Evolutionary conservation across 768 basidiomycete genomes (phyloP).

Genomic region (Hirschioporus abietinus): DNA sequence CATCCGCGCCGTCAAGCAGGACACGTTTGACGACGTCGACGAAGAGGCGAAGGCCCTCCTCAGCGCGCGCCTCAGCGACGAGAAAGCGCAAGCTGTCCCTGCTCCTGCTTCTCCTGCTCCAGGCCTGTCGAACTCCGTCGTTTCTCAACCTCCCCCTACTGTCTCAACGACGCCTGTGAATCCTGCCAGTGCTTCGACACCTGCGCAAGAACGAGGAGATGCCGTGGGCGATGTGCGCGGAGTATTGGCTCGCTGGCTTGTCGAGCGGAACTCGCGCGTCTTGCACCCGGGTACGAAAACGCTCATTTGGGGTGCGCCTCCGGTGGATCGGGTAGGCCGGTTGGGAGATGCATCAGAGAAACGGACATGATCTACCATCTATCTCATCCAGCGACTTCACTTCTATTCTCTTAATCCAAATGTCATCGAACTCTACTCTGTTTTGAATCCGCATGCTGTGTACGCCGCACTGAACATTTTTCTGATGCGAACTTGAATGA

Average conservation of each 20-base stretch:
- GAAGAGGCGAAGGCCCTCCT: conserved; percentile 64
- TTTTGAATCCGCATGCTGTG: background rate
- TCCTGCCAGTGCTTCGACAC: conserved; percentile 4
- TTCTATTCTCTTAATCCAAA: background rate
- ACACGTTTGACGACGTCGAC: conserved; percentile 84
- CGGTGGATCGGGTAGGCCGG: conserved; percentile 56
- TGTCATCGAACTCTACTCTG: background rate
- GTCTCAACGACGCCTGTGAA: conserved; percentile 1
- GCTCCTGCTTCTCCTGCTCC: background rate
- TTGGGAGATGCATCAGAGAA: conserved; percentile 24
- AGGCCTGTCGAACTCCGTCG: conserved; percentile 2
- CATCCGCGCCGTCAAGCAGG: conserved; percentile 90
- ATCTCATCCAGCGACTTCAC: too few species aligned
- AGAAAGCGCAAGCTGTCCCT: conserved; percentile 19
- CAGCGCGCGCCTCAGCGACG: conserved; percentile 15
- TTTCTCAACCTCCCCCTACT: conserved; percentile 6
- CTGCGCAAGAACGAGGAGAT: conserved; percentile 4
- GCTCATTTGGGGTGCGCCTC: conserved; percentile 68
- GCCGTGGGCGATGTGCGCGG: conserved; percentile 29
- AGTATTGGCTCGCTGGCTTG: conserved; percentile 33
- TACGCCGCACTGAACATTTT: background rate
- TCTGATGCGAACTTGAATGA: background rate
- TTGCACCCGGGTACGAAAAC: conserved; percentile 61
- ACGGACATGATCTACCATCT: background rate
- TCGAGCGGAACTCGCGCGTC: conserved; percentile 41